Evolutionary conservation across 352 stramenopile genomes (phyloP).

Genomic region (Globisporangium heterothallicum): DNA sequence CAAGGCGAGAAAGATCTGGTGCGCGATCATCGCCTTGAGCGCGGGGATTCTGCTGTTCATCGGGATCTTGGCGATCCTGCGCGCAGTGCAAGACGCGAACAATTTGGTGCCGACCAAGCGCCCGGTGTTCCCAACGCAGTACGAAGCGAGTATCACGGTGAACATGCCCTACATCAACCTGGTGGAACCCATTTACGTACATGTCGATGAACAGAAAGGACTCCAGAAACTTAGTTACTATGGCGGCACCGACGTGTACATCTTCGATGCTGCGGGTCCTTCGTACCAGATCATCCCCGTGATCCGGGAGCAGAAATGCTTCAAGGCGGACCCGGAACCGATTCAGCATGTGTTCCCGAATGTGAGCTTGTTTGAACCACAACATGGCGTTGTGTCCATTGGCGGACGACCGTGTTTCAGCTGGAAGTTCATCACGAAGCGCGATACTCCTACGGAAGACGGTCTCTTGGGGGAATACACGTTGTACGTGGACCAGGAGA

Average conservation of each 20-base stretch:
- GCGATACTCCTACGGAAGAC: slow-evolving; percentile 43
- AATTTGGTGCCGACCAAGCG: slow-evolving; percentile 63
- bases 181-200: slow-evolving; percentile 82
- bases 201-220: slow-evolving; percentile 64
- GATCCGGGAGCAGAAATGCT: slow-evolving; percentile 71
- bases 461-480: slow-evolving; percentile 82
- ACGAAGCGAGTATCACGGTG: slow-evolving; percentile 83
- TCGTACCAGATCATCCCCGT: slow-evolving; percentile 84
- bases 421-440: slow-evolving; percentile 75
- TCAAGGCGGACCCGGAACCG: slow-evolving; percentile 45
- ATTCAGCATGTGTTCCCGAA: slow-evolving; percentile 86
- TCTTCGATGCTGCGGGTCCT: slow-evolving; percentile 73
- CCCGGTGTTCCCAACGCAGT: slow-evolving; percentile 73
- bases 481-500: slow-evolving; percentile 77
- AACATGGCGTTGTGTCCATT: slow-evolving; percentile 75
- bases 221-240: slow-evolving; percentile 88
- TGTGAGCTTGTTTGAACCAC: slow-evolving; percentile 75
- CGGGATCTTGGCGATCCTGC: slow-evolving; percentile 72
- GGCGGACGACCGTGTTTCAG: slow-evolving; percentile 68
- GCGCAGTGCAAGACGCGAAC: slow-evolving; percentile 74
- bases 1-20: slow-evolving; percentile 76
- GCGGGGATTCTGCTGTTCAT: slow-evolving; percentile 81
- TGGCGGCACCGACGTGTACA: slow-evolving; percentile 83
- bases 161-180: slow-evolving; percentile 89
- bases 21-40: slow-evolving; percentile 71